phyloP scores from a whole-genome alignment of 129 eudicot genomes.

The Scalesia atractyloides region DNA sequence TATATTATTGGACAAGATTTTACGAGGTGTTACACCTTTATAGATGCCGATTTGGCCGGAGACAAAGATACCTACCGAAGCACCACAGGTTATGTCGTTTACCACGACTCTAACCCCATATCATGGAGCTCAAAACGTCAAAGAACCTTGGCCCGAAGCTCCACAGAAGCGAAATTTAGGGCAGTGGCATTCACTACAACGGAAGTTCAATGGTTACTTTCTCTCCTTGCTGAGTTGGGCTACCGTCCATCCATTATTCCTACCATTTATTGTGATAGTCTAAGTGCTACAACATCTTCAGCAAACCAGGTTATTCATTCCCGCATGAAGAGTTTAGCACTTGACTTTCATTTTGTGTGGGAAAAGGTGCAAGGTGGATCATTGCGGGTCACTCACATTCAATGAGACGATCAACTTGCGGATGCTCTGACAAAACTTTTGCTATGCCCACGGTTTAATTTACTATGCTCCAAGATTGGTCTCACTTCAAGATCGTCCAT shows the following conservation, averaged over 20 bases:
- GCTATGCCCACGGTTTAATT: neutral
- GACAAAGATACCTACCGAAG: too few species aligned
- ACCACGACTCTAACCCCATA: too few species aligned
- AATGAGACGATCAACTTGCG: neutral
- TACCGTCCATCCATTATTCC: neutral
- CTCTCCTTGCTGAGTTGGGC: neutral
- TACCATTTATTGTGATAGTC: neutral
- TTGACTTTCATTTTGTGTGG: neutral
- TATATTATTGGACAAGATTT: too few species aligned
- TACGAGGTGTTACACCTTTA: too few species aligned
- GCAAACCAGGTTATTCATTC: neutral
- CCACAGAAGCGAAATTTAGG: neutral
- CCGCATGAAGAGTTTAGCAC: neutral
- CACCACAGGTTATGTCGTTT: neutral
- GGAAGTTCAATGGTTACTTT: neutral
- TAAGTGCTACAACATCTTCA: neutral
- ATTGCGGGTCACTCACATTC: neutral
- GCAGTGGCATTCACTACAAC: neutral
- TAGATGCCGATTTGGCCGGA: too few species aligned
- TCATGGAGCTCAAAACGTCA: constrained; percentile 4
- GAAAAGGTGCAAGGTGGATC: neutral
- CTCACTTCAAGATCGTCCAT: neutral
- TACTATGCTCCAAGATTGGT: neutral
- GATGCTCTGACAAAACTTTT: neutral
- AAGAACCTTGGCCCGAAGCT: neutral